A percentile compares a stretch with the other conserved stretches of the same genome.
phyloP scores from a whole-genome alignment of 768 basidiomycete genomes.

The Termitomyces titanicus region DNA sequence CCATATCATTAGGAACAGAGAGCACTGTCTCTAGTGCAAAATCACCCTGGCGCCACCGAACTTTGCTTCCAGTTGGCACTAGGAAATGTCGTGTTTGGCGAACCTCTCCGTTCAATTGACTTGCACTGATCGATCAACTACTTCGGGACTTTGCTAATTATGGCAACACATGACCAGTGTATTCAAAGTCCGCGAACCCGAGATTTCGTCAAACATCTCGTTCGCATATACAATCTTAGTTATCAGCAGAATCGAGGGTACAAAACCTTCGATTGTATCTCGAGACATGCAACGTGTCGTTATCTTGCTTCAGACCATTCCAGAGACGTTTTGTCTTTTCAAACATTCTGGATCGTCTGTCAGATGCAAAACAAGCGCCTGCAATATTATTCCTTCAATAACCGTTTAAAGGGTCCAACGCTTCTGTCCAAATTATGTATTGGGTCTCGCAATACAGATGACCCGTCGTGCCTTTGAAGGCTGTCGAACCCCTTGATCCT shows the following conservation, averaged over 20 bases:
- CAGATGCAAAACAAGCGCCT: not conserved
- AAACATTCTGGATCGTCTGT: no score
- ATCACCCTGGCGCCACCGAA: not conserved
- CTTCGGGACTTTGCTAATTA: slow-evolving; percentile 3
- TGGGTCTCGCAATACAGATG: not conserved
- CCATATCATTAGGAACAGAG: not conserved
- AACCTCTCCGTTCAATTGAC: not conserved
- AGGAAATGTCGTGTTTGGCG: not conserved
- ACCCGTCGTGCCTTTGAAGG: not conserved
- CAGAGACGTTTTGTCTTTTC: not conserved
- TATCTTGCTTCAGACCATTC: not conserved
- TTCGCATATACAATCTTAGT: slow-evolving; percentile 4
- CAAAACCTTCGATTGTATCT: not conserved
- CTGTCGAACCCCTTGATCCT: not conserved
- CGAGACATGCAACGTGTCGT: not conserved
- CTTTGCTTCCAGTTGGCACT: not conserved
- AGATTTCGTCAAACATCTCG: not conserved
- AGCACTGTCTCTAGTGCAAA: not conserved
- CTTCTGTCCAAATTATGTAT: not conserved
- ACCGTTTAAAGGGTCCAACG: not conserved
- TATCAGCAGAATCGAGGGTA: slow-evolving; percentile 9
- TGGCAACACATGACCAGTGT: slow-evolving; percentile 9
- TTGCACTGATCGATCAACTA: slow-evolving; percentile 1
- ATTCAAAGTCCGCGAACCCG: slow-evolving; percentile 17
- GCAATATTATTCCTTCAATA: not conserved